Evolutionary conservation across 176 grass and related monocot genomes (phyloP), one percentile per base, ranked within the genome.

Genomic region (Eragrostis curvula): DNA sequence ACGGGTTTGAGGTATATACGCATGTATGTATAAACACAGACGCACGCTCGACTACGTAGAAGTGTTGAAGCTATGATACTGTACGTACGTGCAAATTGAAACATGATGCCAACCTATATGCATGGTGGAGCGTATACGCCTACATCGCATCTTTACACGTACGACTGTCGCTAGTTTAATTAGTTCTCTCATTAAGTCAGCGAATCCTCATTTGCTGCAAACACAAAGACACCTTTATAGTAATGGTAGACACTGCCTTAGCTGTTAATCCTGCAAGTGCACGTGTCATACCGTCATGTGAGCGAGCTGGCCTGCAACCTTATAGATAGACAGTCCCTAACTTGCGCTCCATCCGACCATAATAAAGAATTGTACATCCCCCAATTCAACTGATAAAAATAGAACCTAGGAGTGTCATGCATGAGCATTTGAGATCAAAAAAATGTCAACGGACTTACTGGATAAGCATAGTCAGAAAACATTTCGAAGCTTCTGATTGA

Each of bases 141-240:
- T 12, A 12, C 47, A 50, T 56, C 0, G 20, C 25, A 45, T 70
- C 15, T 8, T 20, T n/a, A n/a, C n/a, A n/a, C 53, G n/a, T 27
- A 39, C 13, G 58, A 85, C 68, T 53, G 8, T 30, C 17, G 2
- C 60, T n/a, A 8, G 27, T 57, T 68, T 65, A 53, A 78, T 28
- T 60, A 68, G 67, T 62, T 46, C 51, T 78, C 32, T 39, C 52
- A 12, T 85, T 15, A 66, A 45, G 81, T 84, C 81, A 79, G 59
- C 68, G 60, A 79, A 42, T 73, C 29, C 49, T 74, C 61, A 68
- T 79, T 84, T 68, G 86, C 52, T 83, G 30, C 18, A 39, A 32
- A 41, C 15, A 68, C 11, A 48, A 32, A 58, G 40, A 57, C 74
- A 46, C 24, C 6, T 3, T 65, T 41, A n/a, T 27, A 8, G 17